phyloP scores from a whole-genome alignment of 768 basidiomycete species.

The Tremella yokohamensis region DNA sequence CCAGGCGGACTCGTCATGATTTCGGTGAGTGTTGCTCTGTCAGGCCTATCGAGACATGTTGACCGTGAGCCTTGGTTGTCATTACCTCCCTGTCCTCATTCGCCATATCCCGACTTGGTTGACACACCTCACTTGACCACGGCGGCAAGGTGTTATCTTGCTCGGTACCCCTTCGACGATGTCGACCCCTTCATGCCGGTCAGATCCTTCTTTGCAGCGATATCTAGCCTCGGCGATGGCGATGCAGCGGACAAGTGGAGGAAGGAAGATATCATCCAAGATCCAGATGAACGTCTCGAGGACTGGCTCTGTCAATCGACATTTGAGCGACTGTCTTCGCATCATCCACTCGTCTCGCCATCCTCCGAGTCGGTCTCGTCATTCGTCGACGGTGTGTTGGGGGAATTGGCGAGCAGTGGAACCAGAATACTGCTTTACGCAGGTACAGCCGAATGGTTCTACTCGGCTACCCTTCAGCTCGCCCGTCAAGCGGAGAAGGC shows the following conservation, averaged over 20 bases:
- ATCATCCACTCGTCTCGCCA: slow-evolving; percentile 23
- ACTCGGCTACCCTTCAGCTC: not conserved
- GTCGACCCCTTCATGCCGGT: slow-evolving; percentile 14
- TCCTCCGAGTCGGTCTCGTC: slow-evolving; percentile 7
- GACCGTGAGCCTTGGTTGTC: slow-evolving; percentile 18
- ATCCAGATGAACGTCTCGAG: not conserved
- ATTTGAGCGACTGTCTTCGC: slow-evolving; percentile 11
- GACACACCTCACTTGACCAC: slow-evolving; percentile 13
- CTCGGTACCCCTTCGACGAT: slow-evolving; percentile 11
- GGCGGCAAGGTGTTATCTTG: slow-evolving; percentile 21
- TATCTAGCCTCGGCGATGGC: not conserved
- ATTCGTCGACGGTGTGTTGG: slow-evolving; percentile 5
- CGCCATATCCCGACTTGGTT: slow-evolving; percentile 15
- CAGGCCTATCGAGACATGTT: not conserved
- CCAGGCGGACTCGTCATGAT: slow-evolving; percentile 14
- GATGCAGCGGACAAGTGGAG: not conserved
- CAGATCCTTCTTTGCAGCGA: not conserved
- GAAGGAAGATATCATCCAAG: not conserved
- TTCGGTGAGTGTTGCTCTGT: slow-evolving; percentile 10
- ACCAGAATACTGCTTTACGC: slow-evolving; percentile 13
- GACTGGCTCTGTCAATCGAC: slow-evolving; percentile 3
- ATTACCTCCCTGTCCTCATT: slow-evolving; percentile 8
- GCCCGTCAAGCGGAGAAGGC: not conserved
- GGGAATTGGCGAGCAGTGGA: not conserved
- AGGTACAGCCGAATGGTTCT: slow-evolving; percentile 23